Evolutionary conservation across 1,139 yeast genomes (phyloP).

Genomic region (Taphrina confusa): DNA sequence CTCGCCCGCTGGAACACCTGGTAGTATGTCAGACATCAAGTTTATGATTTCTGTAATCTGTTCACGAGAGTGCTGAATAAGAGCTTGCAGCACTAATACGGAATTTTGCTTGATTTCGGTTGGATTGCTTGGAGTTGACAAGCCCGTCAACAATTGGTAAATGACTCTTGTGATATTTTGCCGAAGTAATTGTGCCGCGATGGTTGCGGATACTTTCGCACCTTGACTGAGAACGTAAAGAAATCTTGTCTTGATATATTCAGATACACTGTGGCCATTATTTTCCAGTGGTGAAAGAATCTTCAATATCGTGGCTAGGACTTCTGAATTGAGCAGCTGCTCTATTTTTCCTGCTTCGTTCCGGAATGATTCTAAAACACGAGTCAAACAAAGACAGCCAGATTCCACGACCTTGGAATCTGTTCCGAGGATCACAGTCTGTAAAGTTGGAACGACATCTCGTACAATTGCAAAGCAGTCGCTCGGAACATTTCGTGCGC

Average conservation of each 20-base stretch:
- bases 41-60: constrained; percentile 59
- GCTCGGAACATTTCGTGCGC: constrained; percentile 58
- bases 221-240: constrained; percentile 51
- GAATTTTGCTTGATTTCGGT: constrained; percentile 41
- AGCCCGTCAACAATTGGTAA: constrained; percentile 46
- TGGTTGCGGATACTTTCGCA: constrained; percentile 47
- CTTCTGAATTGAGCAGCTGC: constrained; percentile 49
- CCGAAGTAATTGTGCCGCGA: constrained; percentile 43
- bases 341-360: constrained; percentile 53
- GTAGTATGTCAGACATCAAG: constrained; percentile 59
- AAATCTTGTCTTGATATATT: constrained; percentile 40
- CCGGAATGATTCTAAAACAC: constrained; percentile 60
- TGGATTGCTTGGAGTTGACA: constrained; percentile 43
- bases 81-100: constrained; percentile 59
- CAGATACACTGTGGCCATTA: constrained; percentile 37
- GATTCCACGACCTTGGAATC: constrained; percentile 69
- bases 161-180: constrained; percentile 44
- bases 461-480: constrained; percentile 54
- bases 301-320: constrained; percentile 46
- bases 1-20: constrained; percentile 45
- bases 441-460: constrained; percentile 63
- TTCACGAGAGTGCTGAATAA: constrained; percentile 75
- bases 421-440: constrained; percentile 61
- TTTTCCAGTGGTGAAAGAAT: constrained; percentile 42
- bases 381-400: constrained; percentile 67